phyloP scores from a whole-genome alignment of 73 alveolate genomes.

The Paraurostyla sp. region DNA sequence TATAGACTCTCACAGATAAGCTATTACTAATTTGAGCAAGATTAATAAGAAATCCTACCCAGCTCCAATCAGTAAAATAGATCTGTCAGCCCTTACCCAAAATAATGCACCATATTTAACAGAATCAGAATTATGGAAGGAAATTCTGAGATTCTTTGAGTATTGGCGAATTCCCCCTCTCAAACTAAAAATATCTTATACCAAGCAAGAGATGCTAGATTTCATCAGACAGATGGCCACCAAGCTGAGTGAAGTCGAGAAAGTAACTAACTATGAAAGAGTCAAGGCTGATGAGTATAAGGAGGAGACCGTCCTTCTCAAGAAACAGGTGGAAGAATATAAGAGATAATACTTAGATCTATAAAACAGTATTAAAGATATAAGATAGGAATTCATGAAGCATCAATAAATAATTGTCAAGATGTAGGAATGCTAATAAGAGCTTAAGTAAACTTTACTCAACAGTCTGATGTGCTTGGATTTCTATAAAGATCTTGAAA shows the following conservation, averaged over 20 bases:
- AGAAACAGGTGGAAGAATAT: slow-evolving; percentile 18
- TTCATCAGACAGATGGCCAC: background rate
- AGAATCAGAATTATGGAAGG: slow-evolving; percentile 25
- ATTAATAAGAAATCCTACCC: slow-evolving; percentile 3
- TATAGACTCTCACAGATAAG: too few relatives aligned
- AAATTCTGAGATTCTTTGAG: slow-evolving; percentile 15
- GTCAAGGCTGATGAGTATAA: slow-evolving; percentile 37
- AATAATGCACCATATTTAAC: background rate
- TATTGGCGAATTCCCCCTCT: slow-evolving; percentile 12
- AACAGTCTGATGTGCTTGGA: slow-evolving; percentile 53
- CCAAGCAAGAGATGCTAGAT: slow-evolving; percentile 21
- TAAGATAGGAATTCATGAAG: background rate
- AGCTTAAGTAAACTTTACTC: slow-evolving; percentile 25
- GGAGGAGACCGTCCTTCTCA: slow-evolving; percentile 22
- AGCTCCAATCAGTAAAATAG: slow-evolving; percentile 24
- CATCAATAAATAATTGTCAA: slow-evolving; percentile 29
- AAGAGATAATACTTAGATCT: background rate
- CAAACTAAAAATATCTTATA: background rate
- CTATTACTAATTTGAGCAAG: too few relatives aligned
- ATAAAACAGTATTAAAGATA: background rate
- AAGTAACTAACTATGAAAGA: slow-evolving; percentile 46
- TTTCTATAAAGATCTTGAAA: slow-evolving; percentile 51
- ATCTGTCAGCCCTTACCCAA: slow-evolving; percentile 25
- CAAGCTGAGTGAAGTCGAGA: slow-evolving; percentile 11
- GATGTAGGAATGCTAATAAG: slow-evolving; percentile 50